Base-by-base conservation (phyloP, 345 rosid species). In the Boechera stricta region DNA sequence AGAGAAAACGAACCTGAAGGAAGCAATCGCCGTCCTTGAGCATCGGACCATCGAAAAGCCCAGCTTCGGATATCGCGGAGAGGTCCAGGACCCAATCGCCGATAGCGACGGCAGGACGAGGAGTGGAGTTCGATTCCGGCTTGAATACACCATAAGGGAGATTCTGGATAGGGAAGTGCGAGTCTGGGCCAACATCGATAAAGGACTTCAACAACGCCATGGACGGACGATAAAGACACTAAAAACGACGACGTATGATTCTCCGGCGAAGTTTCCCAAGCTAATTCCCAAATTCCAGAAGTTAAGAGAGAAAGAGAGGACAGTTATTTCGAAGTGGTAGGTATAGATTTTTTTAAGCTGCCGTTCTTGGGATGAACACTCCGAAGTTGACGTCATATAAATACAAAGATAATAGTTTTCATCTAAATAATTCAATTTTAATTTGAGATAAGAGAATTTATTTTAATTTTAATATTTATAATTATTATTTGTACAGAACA, bases 111-210 rank as follows among this genome's bases (percentile, higher is more conserved):
- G 86, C 96, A 51, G 91, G 96, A 18, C 94, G 91, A 3, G 94
- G 82, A 16, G 80, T n/a, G 5, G 86, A 86, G 70, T 62, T 68
- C 10, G 85, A 68, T 3, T 81, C 76, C 24, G 86, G 88, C 84
- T 83, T 86, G 92, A 92, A 95, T 13, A 88, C 97, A 12, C 99
- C 98, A 56, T 79, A 91, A 2, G 98, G 99, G 15, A 95, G 94
- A 85, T 95, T 95, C 80, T 95, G 98, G 82, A 92, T 91, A 31
- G 99, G 94, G 82, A 92, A 95, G 80, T 95, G 98, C 15, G 94
- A 92, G 64, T 79, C 88, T 8, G 89, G 80, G 31, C 71, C 63
- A 55, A 91, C 93, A 61, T 85, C 76, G 61, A 92, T 21, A 82
- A 95, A 95, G 16, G 96, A 91, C 63, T 85, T 83, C 56, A 75